A percentile compares a stretch with the other conserved stretches of the same genome.
These are phyloP conservation scores for Paraconiothyrium brasiliense DNA, from an alignment of 2,329 filamentous ascomycete genomes.

Conservation along the genomic window DNA sequence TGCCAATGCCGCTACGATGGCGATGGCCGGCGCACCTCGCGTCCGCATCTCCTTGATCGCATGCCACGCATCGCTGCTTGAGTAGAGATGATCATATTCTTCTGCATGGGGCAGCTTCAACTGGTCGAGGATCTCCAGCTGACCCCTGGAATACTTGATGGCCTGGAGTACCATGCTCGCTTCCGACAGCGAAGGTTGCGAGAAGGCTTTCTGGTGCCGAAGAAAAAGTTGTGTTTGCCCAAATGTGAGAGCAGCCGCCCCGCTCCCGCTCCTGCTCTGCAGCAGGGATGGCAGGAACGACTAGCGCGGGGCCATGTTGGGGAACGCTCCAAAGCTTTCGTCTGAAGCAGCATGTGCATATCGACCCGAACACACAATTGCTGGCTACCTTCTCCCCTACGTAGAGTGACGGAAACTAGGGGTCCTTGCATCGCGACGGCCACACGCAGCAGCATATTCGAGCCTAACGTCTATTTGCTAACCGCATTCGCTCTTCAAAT, in stretches of 20 bases:
- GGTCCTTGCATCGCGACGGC: not conserved
- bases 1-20: constrained; percentile 92
- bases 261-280: not conserved
- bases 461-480: not conserved
- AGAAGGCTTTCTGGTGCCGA: constrained; percentile 7
- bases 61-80: constrained; percentile 79
- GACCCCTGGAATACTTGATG: constrained; percentile 77
- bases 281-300: constrained; percentile 22
- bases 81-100: constrained; percentile 77
- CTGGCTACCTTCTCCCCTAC: not conserved
- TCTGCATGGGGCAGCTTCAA: constrained; percentile 83
- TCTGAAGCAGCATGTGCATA: not conserved
- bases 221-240: constrained; percentile 21
- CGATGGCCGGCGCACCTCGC: constrained; percentile 88
- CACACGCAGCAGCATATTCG: constrained; percentile 4
- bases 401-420: not conserved
- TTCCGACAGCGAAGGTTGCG: not conserved
- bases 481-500: constrained; percentile 6
- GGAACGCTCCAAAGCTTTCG: not conserved
- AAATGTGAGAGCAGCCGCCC: constrained; percentile 23
- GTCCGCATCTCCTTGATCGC: constrained; percentile 85
- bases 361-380: not conserved
- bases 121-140: constrained; percentile 82
- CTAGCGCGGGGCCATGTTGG: constrained; percentile 14
- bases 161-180: constrained; percentile 72